Conservation (phyloP, 805 yeast species). For the Metschnikowia bowlesiae region DNA sequence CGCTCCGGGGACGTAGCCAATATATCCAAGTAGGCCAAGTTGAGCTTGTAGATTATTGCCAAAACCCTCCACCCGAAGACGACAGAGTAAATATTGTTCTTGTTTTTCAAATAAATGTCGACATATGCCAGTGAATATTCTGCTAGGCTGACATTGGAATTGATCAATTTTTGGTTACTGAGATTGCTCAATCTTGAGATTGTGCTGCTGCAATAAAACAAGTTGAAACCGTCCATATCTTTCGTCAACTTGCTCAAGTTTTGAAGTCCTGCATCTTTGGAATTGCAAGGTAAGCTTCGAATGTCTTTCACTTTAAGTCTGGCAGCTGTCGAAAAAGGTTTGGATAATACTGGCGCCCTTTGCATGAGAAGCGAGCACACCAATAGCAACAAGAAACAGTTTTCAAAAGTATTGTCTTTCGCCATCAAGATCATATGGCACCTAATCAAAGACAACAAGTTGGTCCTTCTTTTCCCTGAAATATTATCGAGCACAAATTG, state of each 20-base stretch:
- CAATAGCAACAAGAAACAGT: slow-evolving; percentile 26
- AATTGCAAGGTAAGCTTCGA: slow-evolving; percentile 28
- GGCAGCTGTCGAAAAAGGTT: slow-evolving; percentile 22
- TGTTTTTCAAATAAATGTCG: slow-evolving; percentile 23
- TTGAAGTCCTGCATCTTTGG: slow-evolving; percentile 20
- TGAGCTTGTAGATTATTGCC: slow-evolving; percentile 31
- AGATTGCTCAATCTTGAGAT: slow-evolving; percentile 28
- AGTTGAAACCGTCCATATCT: slow-evolving; percentile 27
- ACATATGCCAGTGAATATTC: slow-evolving; percentile 28
- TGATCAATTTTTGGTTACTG: slow-evolving; percentile 19
- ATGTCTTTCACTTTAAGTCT: slow-evolving; percentile 24
- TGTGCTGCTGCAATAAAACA: slow-evolving; percentile 26
- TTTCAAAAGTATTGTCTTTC: slow-evolving; percentile 32
- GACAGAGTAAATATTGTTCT: slow-evolving; percentile 23
- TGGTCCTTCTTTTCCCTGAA: slow-evolving; percentile 14
- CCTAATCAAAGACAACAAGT: slow-evolving; percentile 15
- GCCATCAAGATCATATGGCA: slow-evolving; percentile 27
- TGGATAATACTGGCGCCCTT: slow-evolving; percentile 18
- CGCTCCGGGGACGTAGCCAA: slow-evolving; percentile 9
- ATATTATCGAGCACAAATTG: slow-evolving; percentile 16
- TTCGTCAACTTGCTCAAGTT: slow-evolving; percentile 24
- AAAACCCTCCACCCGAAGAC: slow-evolving; percentile 35
- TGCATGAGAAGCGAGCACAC: slow-evolving; percentile 24
- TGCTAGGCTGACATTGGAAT: slow-evolving; percentile 23
- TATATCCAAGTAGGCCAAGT: slow-evolving; percentile 23